These are phyloP conservation scores for Xylaria sp. DNA, from an alignment of 495 filamentous ascomycete genomes.

Conservation along the genomic window DNA sequence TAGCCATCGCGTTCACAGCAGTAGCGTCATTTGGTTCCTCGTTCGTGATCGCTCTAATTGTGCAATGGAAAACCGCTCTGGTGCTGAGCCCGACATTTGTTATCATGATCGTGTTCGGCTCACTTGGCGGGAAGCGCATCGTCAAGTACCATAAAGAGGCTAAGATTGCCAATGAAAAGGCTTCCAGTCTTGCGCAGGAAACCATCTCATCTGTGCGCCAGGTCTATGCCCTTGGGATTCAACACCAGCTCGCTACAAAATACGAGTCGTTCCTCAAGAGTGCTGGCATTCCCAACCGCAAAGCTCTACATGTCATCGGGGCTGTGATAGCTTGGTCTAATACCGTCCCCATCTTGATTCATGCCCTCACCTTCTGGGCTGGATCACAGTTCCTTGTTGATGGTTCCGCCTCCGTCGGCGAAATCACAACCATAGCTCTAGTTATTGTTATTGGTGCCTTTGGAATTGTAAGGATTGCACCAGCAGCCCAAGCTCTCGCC, in stretches of 20 bases:
- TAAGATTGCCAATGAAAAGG: neutral
- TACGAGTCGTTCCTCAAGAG: conserved; percentile 70
- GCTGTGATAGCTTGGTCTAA: conserved; percentile 77
- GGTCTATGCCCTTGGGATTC: conserved; percentile 79
- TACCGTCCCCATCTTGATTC: conserved; percentile 74
- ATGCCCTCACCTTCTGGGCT: conserved; percentile 84
- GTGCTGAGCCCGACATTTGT: conserved; percentile 73
- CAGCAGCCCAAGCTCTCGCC: conserved; percentile 75
- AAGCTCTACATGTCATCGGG: conserved; percentile 67
- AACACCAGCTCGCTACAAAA: conserved; percentile 75
- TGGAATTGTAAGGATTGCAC: conserved; percentile 75
- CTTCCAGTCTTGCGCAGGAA: conserved; percentile 62
- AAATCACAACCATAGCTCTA: conserved; percentile 73
- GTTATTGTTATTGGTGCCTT: conserved; percentile 81
- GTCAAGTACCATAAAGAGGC: neutral
- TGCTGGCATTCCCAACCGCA: conserved; percentile 72
- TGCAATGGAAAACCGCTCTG: conserved; percentile 65
- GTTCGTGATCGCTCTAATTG: conserved; percentile 76
- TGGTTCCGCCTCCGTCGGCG: conserved; percentile 54
- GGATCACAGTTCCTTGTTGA: conserved; percentile 71
- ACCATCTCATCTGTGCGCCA: conserved; percentile 81
- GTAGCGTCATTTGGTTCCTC: conserved; percentile 74
- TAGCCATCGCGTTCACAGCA: conserved; percentile 71
- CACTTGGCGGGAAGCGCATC: conserved; percentile 66
- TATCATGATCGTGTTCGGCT: conserved; percentile 64